Evolutionary conservation across 306 rosid species (phyloP).

Genomic region (Fagus sylvatica): DNA sequence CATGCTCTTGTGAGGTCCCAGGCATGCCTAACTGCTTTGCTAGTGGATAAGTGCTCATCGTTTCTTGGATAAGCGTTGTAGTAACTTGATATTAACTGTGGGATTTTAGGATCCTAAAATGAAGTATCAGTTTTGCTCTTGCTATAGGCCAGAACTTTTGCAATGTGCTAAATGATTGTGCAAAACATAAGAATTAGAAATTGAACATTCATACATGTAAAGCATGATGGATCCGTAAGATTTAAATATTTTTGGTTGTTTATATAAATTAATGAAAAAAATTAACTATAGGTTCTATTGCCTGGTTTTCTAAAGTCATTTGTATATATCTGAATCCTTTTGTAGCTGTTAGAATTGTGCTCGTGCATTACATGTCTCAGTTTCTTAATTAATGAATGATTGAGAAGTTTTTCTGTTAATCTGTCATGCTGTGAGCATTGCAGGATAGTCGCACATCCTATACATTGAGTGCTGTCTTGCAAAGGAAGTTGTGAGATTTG

Average conservation of each 20-base stretch:
- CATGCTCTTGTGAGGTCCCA: background rate
- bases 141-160: background rate
- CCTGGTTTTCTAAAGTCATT: background rate
- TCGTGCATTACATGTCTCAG: background rate
- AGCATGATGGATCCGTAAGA: background rate
- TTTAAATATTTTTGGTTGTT: background rate
- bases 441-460: too few species aligned
- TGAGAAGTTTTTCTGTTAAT: background rate
- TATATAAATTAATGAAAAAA: background rate
- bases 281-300: background rate
- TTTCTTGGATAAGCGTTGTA: background rate
- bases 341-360: background rate
- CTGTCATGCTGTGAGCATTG: background rate
- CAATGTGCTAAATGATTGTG: background rate
- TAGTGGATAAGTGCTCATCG: background rate
- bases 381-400: background rate
- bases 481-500: too few species aligned
- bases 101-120: background rate
- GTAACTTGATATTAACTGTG: background rate
- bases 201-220: background rate
- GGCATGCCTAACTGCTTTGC: background rate
- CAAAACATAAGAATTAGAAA: too few species aligned
- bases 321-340: background rate
- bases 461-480: too few species aligned
- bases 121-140: background rate